Percentiles rank a stretch among this genome's conserved stretches.
Evolutionary conservation across 352 stramenopile species (phyloP).

Genomic region (Pythium rhizo-oryzae): DNA sequence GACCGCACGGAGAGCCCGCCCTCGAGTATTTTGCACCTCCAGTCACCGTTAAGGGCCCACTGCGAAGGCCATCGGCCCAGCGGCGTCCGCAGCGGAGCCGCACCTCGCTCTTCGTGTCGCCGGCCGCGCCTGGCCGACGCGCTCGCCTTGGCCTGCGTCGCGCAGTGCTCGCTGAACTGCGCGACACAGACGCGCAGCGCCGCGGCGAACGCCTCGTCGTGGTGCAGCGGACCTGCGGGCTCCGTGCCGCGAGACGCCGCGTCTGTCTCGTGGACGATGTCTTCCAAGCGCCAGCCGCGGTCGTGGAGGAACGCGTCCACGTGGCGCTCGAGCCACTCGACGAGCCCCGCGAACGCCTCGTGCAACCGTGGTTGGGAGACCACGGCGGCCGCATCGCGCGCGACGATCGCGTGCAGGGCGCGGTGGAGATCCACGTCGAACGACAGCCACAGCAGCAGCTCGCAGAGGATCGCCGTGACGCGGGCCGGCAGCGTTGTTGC

Average conservation of each 20-base stretch:
- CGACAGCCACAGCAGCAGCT: constrained; percentile 20
- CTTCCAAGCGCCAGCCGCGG: constrained; percentile 13
- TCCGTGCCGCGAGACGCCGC: no score
- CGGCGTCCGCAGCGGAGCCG: background rate
- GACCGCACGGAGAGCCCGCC: background rate
- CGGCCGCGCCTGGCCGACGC: background rate
- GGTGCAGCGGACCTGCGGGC: no score
- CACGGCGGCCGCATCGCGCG: background rate
- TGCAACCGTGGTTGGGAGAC: constrained; percentile 7
- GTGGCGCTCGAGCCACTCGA: constrained; percentile 15
- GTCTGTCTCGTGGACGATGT: constrained; percentile 1
- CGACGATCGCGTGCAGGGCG: constrained; percentile 4
- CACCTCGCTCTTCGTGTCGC: background rate
- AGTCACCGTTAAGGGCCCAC: constrained; percentile 10
- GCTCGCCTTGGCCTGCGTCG: background rate
- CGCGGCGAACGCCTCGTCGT: background rate
- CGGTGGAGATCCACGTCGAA: constrained; percentile 20
- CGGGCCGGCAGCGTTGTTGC: background rate
- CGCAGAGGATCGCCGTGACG: constrained; percentile 9
- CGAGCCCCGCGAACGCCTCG: background rate
- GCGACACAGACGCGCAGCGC: constrained; percentile 1
- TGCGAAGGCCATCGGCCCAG: background rate
- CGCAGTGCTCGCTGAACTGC: constrained; percentile 8
- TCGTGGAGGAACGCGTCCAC: constrained; percentile 15
- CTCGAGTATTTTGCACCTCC: constrained; percentile 3